Base-by-base conservation (phyloP, 1,284 basidiomycete genomes). In the Macrocybe sp. region DNA sequence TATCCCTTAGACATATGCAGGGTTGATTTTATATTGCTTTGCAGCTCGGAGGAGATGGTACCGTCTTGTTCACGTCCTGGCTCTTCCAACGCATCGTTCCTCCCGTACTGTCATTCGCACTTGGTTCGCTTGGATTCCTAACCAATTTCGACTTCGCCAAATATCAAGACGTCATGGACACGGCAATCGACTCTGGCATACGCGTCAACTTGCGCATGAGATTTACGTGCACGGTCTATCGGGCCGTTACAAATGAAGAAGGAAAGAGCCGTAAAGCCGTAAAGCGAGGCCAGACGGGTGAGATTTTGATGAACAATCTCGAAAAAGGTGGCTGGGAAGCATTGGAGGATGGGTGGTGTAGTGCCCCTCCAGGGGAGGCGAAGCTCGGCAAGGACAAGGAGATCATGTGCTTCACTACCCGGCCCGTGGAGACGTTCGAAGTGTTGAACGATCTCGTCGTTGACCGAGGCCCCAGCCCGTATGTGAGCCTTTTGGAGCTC, bases 1-100 rank as follows among this genome's bases (percentile, higher is more conserved):
- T 7, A 49, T 37, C 34, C 9, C 45, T 7, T 44, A 42, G 41
- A 29, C 41, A 40, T 29, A 40, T 44, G 22, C 31, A 43, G 39
- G 51, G 30, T 40, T 22, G 4, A 22, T 22, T 42, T 49, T 33
- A 52, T 45, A 56, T 55, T 35, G 39, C 48, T 57, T 32, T 37
- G 30, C 52, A 95, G 88, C 85, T 97, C 51, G 97, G 97, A 40
- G 97, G 97, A 11, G 97, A 99, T 64, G 97, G 97, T 8, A 99
- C 97, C 0, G 96, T 99, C 1, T 79, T 99, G 14, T 99, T 98
- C 72, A 97, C 97, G 4, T 99, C 97, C 3, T 99, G 97, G 97
- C 76, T 99, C 33, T 99, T 99, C 76, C 97, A 99, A 64, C 84
- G 86, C 54, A 93, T 98, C 60, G 97, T 99, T 8, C 97, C 97